Evolutionary conservation across 139 green algal species (phyloP), one percentile per base, ranked within the genome.

Genomic region (Volvox reticuliferus): DNA sequence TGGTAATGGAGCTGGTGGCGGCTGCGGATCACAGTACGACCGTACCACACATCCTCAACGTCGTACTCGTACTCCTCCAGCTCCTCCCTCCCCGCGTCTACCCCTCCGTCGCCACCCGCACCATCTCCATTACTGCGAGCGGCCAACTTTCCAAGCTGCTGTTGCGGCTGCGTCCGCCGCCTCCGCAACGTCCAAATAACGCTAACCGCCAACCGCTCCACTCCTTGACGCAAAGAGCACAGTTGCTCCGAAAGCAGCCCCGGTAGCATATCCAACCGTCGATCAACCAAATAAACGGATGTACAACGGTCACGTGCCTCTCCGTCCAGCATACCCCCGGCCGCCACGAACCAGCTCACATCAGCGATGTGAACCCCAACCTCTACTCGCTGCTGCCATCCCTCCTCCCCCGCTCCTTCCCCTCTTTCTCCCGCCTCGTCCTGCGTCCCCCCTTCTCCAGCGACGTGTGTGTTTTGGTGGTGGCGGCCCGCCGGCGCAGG

Each of bases 1-100:
- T 95, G 91, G 71, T 98, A 98, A 76, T 94, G 92, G 63, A 98
- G 94, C 94, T 98, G 93, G 85, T 97, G 93, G 22, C 92, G 75
- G 0, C 88, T 95, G 21, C 91, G 89, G 71, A 98, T 97, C 81
- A 98, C 83, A 20, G 89, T 96, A 28, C 94, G 88, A 0, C 96
- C 95, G 87, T 95, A 96, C 95, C 96, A 98, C 13, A 91, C 36
- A 26, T 88, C 89, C 67, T 89, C 32, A 28, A 96, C 89, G 24
- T 67, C 65, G 18, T 94, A 92, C 1, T 89, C 82, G 32, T 35
- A 80, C 78, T 68, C 78, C 76, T 20, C 9, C 63, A 1, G 32
- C 32, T 78, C 33, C 82, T 76, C 63, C 62, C n/a, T 22, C n/a
- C 17, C 81, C 55, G 9, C n/a, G 16, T 55, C 81, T 55, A 3